A percentile compares a stretch with the other conserved stretches of the same genome.
Evolutionary conservation across 345 rosid species (phyloP).

Genomic region (Cardiospermum halicacabum): DNA sequence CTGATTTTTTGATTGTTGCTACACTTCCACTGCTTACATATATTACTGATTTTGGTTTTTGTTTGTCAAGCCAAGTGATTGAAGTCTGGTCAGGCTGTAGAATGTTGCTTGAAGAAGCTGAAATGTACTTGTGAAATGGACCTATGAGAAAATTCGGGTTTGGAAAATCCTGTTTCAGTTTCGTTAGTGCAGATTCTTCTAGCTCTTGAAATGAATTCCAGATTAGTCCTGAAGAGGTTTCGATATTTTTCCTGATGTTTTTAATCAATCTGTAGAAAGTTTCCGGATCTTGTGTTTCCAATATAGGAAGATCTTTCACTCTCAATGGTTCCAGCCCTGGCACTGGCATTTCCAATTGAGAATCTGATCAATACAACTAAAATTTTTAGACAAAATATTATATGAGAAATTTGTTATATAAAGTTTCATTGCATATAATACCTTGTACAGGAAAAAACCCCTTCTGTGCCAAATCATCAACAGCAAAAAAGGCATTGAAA

Average conservation of each 20-base stretch:
- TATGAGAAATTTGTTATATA: no score
- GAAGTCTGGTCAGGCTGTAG: slow-evolving; percentile 20
- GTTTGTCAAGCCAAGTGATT: slow-evolving; percentile 35
- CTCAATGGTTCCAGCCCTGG: slow-evolving; percentile 24
- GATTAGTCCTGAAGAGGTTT: slow-evolving; percentile 26
- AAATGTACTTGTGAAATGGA: slow-evolving; percentile 31
- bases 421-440: no score
- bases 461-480: slow-evolving; percentile 25
- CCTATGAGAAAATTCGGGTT: slow-evolving; percentile 30
- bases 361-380: background rate
- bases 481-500: slow-evolving; percentile 25
- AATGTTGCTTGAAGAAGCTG: slow-evolving; percentile 25
- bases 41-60: slow-evolving; percentile 23
- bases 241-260: slow-evolving; percentile 8
- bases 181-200: slow-evolving; percentile 17
- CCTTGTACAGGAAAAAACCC: slow-evolving; percentile 35
- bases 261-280: background rate
- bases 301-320: slow-evolving; percentile 25
- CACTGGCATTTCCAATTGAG: slow-evolving; percentile 19
- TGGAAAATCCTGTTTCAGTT: background rate
- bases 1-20: slow-evolving; percentile 10
- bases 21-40: slow-evolving; percentile 40
- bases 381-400: no score
- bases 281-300: slow-evolving; percentile 3
- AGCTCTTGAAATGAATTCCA: slow-evolving; percentile 29